Base-by-base conservation (phyloP, 2,329 filamentous ascomycete species). In the Fusarium circinatum region DNA sequence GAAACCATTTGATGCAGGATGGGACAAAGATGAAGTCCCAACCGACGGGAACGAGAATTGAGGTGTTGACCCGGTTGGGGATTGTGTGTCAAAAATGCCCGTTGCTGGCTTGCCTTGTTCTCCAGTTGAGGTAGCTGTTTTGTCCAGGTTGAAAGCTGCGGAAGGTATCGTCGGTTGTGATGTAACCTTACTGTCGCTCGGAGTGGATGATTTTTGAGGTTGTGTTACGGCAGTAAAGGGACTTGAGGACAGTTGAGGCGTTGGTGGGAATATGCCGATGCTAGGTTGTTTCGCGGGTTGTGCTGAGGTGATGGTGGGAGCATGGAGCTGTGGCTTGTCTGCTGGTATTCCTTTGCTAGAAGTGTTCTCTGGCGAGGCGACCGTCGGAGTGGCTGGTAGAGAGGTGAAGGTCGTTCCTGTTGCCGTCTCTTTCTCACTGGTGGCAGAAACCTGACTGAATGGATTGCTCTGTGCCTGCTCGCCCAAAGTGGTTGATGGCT, bases 201-300 rank as follows among this genome's bases (percentile, higher is more conserved):
- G 20, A 32, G 57, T 39, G 10, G 49, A 45, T 49, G 62, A 39
- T 34, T 52, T 57, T 36, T 51, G 51, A 12, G 59, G n/a, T 42
- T 76, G 67, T 38, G 68, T 28, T 34, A 73, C 36, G 20, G 64
- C 45, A 30, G 57, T 56, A 54, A 73, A 65, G 6, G 68, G 59
- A 30, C 66, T 48, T 24, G 74, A 47, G 14, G 68, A 24, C 4
- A 74, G 42, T 61, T 74, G 61, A 24, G 75, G 64, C 18, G 75
- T 70, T 48, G 75, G 66, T 12, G 75, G 67, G 30, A 66, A 42
- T 36, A 64, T 22, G 22, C 61, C 76, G 55, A 69, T 65, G 6
- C 51, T 55, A 14, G 74, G 75, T 17, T 68, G 36, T 26, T 72
- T 73, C 32, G 54, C 15, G 5, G 64, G 28, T 36, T 61, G 71